phyloP scores from a whole-genome alignment of 768 basidiomycete species.

The Rhodotorula paludigena region DNA sequence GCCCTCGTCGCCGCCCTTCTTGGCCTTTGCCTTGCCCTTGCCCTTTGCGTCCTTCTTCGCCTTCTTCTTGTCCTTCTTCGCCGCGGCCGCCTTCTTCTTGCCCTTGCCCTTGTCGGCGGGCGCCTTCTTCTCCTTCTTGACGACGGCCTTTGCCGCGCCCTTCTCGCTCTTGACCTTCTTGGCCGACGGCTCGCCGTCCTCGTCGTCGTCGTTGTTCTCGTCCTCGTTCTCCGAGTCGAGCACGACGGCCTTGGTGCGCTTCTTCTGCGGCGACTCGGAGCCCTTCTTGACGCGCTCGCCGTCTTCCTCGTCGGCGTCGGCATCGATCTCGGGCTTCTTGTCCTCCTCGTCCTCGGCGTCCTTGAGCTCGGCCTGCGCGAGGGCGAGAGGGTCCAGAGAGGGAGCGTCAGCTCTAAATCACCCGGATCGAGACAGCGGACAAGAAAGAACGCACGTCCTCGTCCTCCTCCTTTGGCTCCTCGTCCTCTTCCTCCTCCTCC shows the following conservation, averaged over 20 bases:
- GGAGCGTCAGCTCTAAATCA: background rate
- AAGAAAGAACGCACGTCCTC: slow-evolving; percentile 32
- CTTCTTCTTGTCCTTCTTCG: slow-evolving; percentile 18
- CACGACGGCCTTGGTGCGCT: slow-evolving; percentile 54
- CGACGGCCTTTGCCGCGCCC: slow-evolving; percentile 5
- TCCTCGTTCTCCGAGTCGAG: slow-evolving; percentile 42
- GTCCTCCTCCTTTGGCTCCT: slow-evolving; percentile 42
- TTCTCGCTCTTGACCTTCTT: slow-evolving; percentile 7
- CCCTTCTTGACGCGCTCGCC: background rate
- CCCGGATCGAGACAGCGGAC: no score
- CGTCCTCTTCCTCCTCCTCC: slow-evolving; percentile 27
- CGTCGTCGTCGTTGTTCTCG: background rate
- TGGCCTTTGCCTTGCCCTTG: slow-evolving; percentile 63
- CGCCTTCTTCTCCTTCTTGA: slow-evolving; percentile 48
- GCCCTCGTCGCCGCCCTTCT: slow-evolving; percentile 45
- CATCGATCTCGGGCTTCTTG: slow-evolving; percentile 46
- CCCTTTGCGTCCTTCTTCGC: slow-evolving; percentile 18
- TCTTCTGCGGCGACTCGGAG: slow-evolving; percentile 22
- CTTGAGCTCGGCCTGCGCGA: slow-evolving; percentile 18
- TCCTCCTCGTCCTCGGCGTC: slow-evolving; percentile 55
- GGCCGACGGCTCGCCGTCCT: slow-evolving; percentile 16
- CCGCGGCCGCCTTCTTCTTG: slow-evolving; percentile 52
- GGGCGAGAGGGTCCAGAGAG: background rate
- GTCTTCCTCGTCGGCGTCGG: background rate
- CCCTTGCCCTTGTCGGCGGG: slow-evolving; percentile 30